Conservation (phyloP, 148 eudicot species). For the Polygonum aviculare region DNA sequence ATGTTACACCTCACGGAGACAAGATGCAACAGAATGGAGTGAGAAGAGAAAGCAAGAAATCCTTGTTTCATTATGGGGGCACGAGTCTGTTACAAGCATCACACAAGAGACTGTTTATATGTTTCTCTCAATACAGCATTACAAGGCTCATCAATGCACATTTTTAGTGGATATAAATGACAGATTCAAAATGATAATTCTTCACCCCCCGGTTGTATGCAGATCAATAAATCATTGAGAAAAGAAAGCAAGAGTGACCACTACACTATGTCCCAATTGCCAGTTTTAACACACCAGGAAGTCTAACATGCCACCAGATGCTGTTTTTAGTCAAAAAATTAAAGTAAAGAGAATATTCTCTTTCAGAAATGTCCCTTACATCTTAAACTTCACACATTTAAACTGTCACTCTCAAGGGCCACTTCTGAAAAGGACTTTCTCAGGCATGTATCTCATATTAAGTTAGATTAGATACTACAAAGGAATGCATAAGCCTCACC, state of each 20-base stretch:
- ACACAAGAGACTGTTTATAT: no score
- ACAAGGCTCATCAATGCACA: no score
- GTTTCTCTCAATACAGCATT: no score
- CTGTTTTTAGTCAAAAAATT: neutral
- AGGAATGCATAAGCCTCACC: conserved; percentile 29
- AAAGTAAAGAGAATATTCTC: neutral
- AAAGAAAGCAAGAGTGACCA: neutral
- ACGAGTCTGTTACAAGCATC: no score
- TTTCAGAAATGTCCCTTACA: neutral
- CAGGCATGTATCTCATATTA: neutral
- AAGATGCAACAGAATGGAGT: no score
- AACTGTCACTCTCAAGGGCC: neutral
- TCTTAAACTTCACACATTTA: neutral
- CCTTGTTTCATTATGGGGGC: no score
- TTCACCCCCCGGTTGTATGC: neutral
- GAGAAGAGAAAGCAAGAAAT: no score
- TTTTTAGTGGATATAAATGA: neutral
- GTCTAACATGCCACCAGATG: neutral
- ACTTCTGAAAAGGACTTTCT: neutral
- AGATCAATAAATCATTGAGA: neutral
- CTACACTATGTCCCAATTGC: neutral
- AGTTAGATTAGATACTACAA: neutral
- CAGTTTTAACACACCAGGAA: neutral
- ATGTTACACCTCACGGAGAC: neutral
- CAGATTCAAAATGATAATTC: neutral